Conservation (phyloP, 306 rosid species). For the Acmispon strigosus region DNA sequence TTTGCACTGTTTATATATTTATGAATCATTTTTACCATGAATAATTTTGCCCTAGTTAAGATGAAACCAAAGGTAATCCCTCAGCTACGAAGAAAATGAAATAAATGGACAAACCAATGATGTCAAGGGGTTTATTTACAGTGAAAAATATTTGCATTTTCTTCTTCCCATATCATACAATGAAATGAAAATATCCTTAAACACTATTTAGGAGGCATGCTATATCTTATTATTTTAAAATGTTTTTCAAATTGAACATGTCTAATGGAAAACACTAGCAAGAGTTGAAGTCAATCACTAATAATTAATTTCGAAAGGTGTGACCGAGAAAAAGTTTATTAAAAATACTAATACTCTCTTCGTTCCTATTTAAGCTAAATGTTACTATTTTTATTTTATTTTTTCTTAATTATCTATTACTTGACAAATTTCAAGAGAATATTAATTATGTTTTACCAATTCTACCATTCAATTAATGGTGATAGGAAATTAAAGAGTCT, state of each 20-base stretch:
- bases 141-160: background rate
- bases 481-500: too few relatives aligned
- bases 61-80: background rate
- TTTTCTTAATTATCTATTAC: too few relatives aligned
- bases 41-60: background rate
- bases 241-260: background rate
- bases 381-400: too few relatives aligned
- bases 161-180: background rate
- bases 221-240: too few relatives aligned
- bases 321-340: background rate
- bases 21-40: too few relatives aligned
- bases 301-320: background rate
- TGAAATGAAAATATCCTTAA: background rate
- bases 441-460: too few relatives aligned
- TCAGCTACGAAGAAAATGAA: background rate
- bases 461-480: too few relatives aligned
- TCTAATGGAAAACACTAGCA: constrained; percentile 4
- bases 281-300: background rate
- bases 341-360: background rate
- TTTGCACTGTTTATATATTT: too few relatives aligned
- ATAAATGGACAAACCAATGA: background rate
- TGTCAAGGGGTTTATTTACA: background rate
- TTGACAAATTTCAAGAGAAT: too few relatives aligned
- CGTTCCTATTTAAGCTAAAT: too few relatives aligned
- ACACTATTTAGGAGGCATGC: too few relatives aligned